A percentile compares a stretch with the other conserved stretches of the same genome.
phyloP scores from a whole-genome alignment of 805 yeast genomes.

The Saturnispora quitensis region DNA sequence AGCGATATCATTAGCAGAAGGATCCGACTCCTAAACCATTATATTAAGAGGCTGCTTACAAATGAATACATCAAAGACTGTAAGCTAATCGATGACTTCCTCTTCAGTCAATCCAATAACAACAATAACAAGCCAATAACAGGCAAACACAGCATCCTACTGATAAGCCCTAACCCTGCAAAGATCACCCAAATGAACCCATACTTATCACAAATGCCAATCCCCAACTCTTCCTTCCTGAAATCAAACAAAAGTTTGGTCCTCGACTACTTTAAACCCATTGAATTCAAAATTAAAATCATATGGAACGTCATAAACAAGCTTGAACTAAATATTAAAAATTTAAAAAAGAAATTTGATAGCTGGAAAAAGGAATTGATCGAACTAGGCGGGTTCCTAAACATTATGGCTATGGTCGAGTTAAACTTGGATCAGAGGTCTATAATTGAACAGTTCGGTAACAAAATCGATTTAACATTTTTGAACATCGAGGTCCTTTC shows the following conservation, averaged over 20 bases:
- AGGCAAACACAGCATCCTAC: constrained; percentile 38
- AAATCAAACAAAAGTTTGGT: constrained; percentile 22
- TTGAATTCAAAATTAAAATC: constrained; percentile 18
- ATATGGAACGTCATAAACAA: constrained; percentile 15
- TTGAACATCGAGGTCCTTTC: constrained; percentile 39
- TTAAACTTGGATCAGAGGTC: constrained; percentile 17
- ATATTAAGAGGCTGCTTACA: constrained; percentile 32
- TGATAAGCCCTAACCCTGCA: constrained; percentile 42
- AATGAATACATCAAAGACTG: constrained; percentile 31
- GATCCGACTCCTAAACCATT: constrained; percentile 35
- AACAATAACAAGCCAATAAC: constrained; percentile 38
- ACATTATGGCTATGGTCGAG: constrained; percentile 43
- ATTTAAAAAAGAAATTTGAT: constrained; percentile 33
- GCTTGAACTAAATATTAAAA: constrained; percentile 31
- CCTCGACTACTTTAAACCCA: constrained; percentile 19
- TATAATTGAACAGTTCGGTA: constrained; percentile 42
- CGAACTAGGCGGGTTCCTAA: constrained; percentile 49
- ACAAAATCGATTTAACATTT: constrained; percentile 41
- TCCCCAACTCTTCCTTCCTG: constrained; percentile 26
- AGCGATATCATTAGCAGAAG: constrained; percentile 36
- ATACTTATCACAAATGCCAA: constrained; percentile 39
- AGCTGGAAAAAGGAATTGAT: constrained; percentile 32
- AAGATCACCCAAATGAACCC: constrained; percentile 37
- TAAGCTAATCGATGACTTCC: constrained; percentile 34
- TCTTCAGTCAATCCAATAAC: constrained; percentile 13